phyloP scores from a whole-genome alignment of 139 green algal genomes.

The Picochlorum sp. region DNA sequence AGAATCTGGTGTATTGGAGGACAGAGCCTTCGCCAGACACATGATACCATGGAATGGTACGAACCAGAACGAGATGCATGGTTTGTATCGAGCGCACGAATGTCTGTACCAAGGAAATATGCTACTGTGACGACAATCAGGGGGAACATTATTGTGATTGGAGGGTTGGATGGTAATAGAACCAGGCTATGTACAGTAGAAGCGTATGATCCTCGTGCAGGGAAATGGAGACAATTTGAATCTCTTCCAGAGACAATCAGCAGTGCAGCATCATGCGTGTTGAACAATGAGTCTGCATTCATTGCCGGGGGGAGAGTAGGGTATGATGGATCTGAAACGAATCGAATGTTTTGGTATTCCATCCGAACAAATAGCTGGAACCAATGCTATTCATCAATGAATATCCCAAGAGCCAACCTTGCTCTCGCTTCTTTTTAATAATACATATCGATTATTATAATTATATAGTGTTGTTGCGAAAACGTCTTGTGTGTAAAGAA shows the following conservation, averaged over 20 bases:
- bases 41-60: conserved; percentile 37
- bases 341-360: too few relatives aligned
- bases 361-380: too few relatives aligned
- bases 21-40: conserved; percentile 30
- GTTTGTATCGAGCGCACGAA: conserved; percentile 4
- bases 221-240: conserved; percentile 39
- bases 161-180: conserved; percentile 42
- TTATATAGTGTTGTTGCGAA: too few relatives aligned
- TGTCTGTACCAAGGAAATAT: conserved; percentile 47
- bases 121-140: conserved; percentile 16
- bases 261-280: conserved; percentile 34
- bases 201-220: conserved; percentile 55
- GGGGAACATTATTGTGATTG: conserved; percentile 45
- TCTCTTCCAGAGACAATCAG: conserved; percentile 38
- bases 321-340: too few relatives aligned
- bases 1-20: conserved; percentile 53
- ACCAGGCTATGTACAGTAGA: conserved; percentile 35
- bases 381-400: too few relatives aligned
- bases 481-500: too few relatives aligned
- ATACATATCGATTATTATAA: too few relatives aligned
- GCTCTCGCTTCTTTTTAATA: too few relatives aligned
- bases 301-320: conserved; percentile 36
- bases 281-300: conserved; percentile 45
- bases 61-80: conserved; percentile 28
- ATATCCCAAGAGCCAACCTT: too few relatives aligned